These are phyloP conservation scores for Barnettozyma siamensis DNA, from an alignment of 805 yeast species.

Conservation along the genomic window DNA sequence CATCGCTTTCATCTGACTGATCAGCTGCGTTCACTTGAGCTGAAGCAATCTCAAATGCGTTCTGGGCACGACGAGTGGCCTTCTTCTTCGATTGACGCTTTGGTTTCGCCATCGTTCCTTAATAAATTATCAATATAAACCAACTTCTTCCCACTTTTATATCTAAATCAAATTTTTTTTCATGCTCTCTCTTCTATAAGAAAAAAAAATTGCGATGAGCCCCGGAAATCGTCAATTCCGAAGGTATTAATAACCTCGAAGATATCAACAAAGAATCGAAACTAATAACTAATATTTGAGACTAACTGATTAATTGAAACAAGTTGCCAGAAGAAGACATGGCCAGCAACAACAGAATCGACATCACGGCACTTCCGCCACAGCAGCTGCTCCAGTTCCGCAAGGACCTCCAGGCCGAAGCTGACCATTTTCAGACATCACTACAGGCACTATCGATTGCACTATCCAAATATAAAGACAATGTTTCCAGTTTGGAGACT, in stretches of 20 bases:
- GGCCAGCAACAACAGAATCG: conserved; percentile 41
- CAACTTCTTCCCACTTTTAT: too few relatives aligned
- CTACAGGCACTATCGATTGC: conserved; percentile 81
- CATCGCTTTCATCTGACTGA: conserved; percentile 27
- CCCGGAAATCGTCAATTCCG: neutral
- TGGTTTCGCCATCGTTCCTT: conserved; percentile 2
- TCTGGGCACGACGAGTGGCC: conserved; percentile 35
- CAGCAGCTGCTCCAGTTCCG: conserved; percentile 84
- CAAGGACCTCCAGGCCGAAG: conserved; percentile 75
- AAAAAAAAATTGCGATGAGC: conserved; percentile 13
- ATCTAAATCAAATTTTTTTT: neutral
- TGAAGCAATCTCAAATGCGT: conserved; percentile 45
- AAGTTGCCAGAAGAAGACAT: too few relatives aligned
- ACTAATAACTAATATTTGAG: too few relatives aligned
- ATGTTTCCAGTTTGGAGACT: conserved; percentile 61
- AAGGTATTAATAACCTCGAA: neutral
- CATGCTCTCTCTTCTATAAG: neutral
- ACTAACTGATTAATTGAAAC: too few relatives aligned
- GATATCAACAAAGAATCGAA: neutral
- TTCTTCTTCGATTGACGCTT: conserved; percentile 15
- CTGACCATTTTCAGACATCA: conserved; percentile 81
- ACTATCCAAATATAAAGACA: conserved; percentile 73
- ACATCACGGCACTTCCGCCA: conserved; percentile 64
- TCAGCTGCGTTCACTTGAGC: conserved; percentile 14
- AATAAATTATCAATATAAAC: too few relatives aligned